Evolutionary conservation across 768 basidiomycete genomes (phyloP).

Genomic region (Trametes cubensis): DNA sequence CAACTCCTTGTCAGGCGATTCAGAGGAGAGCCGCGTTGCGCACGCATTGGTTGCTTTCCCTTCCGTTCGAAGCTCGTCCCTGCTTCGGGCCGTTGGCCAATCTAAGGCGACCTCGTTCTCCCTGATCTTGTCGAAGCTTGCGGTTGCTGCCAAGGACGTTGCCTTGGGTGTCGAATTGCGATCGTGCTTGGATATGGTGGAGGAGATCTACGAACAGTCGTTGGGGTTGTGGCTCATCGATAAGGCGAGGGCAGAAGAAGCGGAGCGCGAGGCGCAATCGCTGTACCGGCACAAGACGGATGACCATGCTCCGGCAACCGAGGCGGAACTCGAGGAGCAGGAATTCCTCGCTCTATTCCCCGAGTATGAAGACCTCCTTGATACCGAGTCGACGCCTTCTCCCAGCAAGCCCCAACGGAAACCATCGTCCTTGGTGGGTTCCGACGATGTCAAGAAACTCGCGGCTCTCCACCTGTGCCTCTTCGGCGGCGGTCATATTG

Average conservation of each 20-base stretch:
- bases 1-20: background rate
- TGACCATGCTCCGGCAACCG: slow-evolving; percentile 57
- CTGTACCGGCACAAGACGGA: slow-evolving; percentile 71
- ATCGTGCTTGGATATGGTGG: slow-evolving; percentile 42
- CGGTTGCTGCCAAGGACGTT: slow-evolving; percentile 49
- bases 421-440: slow-evolving; percentile 35
- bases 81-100: slow-evolving; percentile 31
- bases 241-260: slow-evolving; percentile 65
- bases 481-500: slow-evolving; percentile 29
- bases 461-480: slow-evolving; percentile 52
- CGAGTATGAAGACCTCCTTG: slow-evolving; percentile 66
- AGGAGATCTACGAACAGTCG: slow-evolving; percentile 65
- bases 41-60: slow-evolving; percentile 57
- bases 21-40: slow-evolving; percentile 19
- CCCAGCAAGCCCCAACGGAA: background rate
- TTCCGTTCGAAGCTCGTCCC: slow-evolving; percentile 45
- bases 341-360: slow-evolving; percentile 90
- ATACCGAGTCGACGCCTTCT: slow-evolving; percentile 24
- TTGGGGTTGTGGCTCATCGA: slow-evolving; percentile 86
- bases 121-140: slow-evolving; percentile 50
- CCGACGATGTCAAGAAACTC: slow-evolving; percentile 43
- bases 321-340: slow-evolving; percentile 76
- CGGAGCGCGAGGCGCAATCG: slow-evolving; percentile 64
- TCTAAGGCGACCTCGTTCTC: slow-evolving; percentile 40
- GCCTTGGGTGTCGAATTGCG: slow-evolving; percentile 43